Base-by-base conservation (phyloP, 805 yeast genomes). In the Sungouiella blattae region DNA sequence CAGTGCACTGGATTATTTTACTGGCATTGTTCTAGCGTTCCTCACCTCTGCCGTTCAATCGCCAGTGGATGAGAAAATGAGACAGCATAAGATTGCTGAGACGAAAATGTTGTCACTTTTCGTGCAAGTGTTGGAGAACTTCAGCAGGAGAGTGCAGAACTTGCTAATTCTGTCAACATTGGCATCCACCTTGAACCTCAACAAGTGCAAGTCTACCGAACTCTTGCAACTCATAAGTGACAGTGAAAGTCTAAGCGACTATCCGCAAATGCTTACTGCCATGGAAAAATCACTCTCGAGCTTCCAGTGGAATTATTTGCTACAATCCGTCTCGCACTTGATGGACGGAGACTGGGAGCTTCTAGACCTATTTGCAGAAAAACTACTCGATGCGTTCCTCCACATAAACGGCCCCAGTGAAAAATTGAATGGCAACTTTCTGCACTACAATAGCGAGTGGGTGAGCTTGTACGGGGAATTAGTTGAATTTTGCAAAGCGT, bases 401-500 rank as follows among this genome's bases (percentile, higher is more conserved):
- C 35, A 30, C 6, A 8, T 15, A 13, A 9, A 14, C 4, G 24
- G 33, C 11, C 15, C 14, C 24, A 16, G 23, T 5, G 23, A 13
- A 3, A 24, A 29, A 13, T 20, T 28, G 1, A 12, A 2, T 11
- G 18, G 18, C n/a, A 18, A 28, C n/a, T 13, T 3, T 16, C 31
- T 23, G 5, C 13, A 28, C 16, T 18, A 17, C 12, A 11, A 11
- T 5, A 11, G 12, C 4, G 18, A 12, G 13, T 23, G 18, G 8
- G 22, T 30, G n/a, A 20, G 14, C 8, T 23, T 31, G 16, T 12
- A 25, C 11, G 21, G 16, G 9, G 40, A 44, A 6, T 30, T 46
- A 5, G 11, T 28, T 12, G 26, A 18, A 2, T 18, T 41, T 6
- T 36, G 38, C 14, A 13, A 14, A 5, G 37, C 30, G 17, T 40